These are phyloP conservation scores for Haplosporangium sp. DNA, from an alignment of 371 early-diverging fungal genomes.

Conservation along the genomic window DNA sequence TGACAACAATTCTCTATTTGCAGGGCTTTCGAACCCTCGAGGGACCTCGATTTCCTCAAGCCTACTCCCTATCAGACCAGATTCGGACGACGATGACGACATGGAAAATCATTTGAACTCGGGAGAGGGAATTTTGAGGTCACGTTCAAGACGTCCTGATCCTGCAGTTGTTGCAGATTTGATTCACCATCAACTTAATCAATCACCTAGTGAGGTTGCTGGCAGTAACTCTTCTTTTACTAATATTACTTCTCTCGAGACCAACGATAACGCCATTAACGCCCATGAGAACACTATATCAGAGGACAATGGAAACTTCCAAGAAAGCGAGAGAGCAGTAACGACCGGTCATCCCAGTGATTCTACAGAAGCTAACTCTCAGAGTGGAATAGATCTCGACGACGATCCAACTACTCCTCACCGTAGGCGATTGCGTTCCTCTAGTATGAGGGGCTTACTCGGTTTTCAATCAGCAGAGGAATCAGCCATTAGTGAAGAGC, in stretches of 20 bases:
- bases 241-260: not conserved
- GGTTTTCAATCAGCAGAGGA: conserved; percentile 31
- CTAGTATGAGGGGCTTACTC: conserved; percentile 27
- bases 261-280: not conserved
- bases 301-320: not conserved
- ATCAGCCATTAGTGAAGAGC: not conserved
- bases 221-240: not conserved
- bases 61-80: conserved; percentile 47
- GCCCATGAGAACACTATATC: not conserved
- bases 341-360: not conserved
- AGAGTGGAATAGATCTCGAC: not conserved
- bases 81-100: conserved; percentile 47
- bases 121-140: not conserved
- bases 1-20: conserved; percentile 11
- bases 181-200: conserved; percentile 30
- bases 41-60: conserved; percentile 53
- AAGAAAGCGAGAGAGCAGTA: not conserved
- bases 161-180: conserved; percentile 31
- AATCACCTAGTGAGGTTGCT: conserved; percentile 21
- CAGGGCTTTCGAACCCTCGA: conserved; percentile 37
- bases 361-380: not conserved
- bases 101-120: conserved; percentile 18
- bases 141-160: conserved; percentile 15
- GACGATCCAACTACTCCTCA: conserved; percentile 1
- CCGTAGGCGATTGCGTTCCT: conserved; percentile 30